Base-by-base conservation (phyloP, 2,329 filamentous ascomycete genomes). In the Aspergillus pseudoglaucus region DNA sequence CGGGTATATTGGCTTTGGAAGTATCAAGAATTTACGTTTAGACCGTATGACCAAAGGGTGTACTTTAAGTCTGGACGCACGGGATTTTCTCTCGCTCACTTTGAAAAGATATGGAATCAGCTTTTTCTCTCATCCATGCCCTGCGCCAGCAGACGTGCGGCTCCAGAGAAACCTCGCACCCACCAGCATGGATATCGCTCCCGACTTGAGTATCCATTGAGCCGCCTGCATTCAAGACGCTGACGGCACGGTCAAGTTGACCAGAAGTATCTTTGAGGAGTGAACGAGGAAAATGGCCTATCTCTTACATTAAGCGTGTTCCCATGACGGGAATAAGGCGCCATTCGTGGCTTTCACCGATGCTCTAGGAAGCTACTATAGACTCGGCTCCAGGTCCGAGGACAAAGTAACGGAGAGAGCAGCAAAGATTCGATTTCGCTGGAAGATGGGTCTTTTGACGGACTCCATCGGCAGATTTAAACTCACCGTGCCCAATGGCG, bases 391-490 rank as follows among this genome's bases (percentile, higher is more conserved):
- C 25, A 15, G 42, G 12, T 18, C 17, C 3, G 9, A n/a, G 22
- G 40, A 37, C 14, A 2, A 12, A 17, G 33, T 15, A 20, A 18
- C 8, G 9, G 39, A 25, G 35, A 9, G 47, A 10, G 33, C 18
- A 12, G 41, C 49, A 15, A 40, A 22, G 5, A 46, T 48, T 41
- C 44, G 45, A 4, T 49, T 49, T 35, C 20, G 42, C n/a, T 49
- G 47, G 47, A 47, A 52, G 32, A 35, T 23, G n/a, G 47, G 40
- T 17, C 44, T 49, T 18, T 43, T 51, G 6, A 42, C 50, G 32
- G 50, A 52, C 42, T 47, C n/a, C 18, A 23, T 47, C 4, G 42
- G 30, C 27, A 32, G 20, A 18, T 47, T 45, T 40, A 32, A 17
- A 14, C 45, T 52, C 35, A 47, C 50, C 10, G 32, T 40, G n/a